Percentiles rank a stretch among this genome's conserved stretches.
Conservation (phyloP, 2,329 filamentous ascomycete genomes). For the Magnaporthiopsis incrustans region DNA sequence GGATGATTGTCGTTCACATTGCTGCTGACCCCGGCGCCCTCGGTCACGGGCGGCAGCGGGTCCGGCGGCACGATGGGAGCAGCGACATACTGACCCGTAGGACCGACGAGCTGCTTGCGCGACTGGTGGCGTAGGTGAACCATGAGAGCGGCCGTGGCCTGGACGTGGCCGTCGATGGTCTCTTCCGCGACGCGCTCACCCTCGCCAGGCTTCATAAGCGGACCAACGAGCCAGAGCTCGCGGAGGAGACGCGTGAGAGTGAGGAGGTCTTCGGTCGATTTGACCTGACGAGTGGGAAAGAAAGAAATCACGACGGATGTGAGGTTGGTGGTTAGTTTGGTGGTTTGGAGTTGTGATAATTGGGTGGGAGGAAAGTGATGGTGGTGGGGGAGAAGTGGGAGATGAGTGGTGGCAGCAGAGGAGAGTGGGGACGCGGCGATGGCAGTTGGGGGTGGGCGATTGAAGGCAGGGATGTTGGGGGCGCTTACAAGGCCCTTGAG, state of each 20-base stretch:
- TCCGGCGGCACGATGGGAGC: conserved; percentile 4
- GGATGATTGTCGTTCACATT: not conserved
- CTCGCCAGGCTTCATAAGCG: conserved; percentile 34
- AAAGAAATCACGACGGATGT: not conserved
- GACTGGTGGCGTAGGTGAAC: conserved; percentile 21
- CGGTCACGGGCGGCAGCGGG: conserved; percentile 4
- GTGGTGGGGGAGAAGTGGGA: too few species aligned
- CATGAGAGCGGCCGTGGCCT: conserved; percentile 25
- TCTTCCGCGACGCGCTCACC: conserved; percentile 29
- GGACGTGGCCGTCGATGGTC: conserved; percentile 26
- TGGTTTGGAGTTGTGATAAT: not conserved
- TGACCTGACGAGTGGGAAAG: conserved; percentile 21
- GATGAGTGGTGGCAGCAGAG: too few species aligned
- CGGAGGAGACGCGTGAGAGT: conserved; percentile 39
- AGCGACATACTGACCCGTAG: conserved; percentile 17
- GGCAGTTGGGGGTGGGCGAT: too few species aligned
- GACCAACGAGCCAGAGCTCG: conserved; percentile 41
- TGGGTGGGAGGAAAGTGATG: not conserved
- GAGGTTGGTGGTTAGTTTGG: not conserved
- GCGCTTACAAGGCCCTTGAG: conserved; percentile 27
- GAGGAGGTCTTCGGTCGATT: conserved; percentile 35
- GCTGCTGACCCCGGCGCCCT: not conserved
- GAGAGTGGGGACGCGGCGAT: too few species aligned
- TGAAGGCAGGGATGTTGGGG: not conserved
- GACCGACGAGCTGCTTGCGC: conserved; percentile 14